phyloP scores from a whole-genome alignment of 2,329 filamentous ascomycete species.

The Monascus ruber region DNA sequence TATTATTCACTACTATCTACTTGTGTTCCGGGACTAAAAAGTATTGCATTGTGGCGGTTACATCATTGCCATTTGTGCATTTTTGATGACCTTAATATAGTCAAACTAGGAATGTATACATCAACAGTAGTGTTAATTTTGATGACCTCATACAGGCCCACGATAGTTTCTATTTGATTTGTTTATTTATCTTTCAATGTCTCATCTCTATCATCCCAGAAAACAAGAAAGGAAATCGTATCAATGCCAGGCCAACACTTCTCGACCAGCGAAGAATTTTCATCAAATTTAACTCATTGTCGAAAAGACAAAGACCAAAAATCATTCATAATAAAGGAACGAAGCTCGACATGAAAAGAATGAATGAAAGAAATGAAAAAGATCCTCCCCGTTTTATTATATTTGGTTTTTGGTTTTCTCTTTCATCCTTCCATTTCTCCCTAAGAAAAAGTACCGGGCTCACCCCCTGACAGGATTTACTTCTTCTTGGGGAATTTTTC shows the following conservation, averaged over 20 bases:
- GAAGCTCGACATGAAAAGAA: slow-evolving; percentile 14
- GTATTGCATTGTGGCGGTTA: slow-evolving; percentile 12
- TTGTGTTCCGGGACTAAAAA: too few relatives aligned
- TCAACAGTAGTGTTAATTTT: not conserved
- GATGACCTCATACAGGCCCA: not conserved
- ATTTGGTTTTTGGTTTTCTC: not conserved
- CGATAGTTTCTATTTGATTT: slow-evolving; percentile 9
- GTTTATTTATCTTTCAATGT: slow-evolving; percentile 8
- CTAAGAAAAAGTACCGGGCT: slow-evolving; percentile 14
- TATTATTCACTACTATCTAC: too few relatives aligned
- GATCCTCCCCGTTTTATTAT: too few relatives aligned
- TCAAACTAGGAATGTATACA: not conserved
- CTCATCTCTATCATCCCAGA: not conserved
- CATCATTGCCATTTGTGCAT: not conserved
- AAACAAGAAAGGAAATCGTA: slow-evolving; percentile 6
- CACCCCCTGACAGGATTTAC: slow-evolving; percentile 23
- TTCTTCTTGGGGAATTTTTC: slow-evolving; percentile 73
- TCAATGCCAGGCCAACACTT: slow-evolving; percentile 22
- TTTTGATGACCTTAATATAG: not conserved
- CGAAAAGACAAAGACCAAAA: slow-evolving; percentile 9
- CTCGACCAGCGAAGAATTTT: slow-evolving; percentile 19
- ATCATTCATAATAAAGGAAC: not conserved
- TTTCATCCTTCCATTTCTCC: slow-evolving; percentile 7
- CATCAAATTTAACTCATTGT: slow-evolving; percentile 4
- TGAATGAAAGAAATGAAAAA: slow-evolving; percentile 9